Evolutionary conservation across 345 rosid genomes (phyloP).

Genomic region (Gossypium thurberi): DNA sequence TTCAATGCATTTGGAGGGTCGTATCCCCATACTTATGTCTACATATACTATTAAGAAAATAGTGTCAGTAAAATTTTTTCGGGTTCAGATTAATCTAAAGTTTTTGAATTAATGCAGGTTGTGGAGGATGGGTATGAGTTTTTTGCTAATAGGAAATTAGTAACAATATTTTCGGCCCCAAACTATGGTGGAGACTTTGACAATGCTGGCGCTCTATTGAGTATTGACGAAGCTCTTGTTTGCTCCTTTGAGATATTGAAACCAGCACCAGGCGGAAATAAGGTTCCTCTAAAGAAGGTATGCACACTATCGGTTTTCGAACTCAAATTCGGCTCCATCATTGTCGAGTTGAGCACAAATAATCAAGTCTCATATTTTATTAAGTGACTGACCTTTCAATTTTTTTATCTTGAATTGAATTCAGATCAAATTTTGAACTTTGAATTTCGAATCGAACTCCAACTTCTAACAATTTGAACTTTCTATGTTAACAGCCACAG

Average conservation of each 20-base stretch:
- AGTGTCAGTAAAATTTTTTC: background rate
- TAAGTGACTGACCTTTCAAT: too few species aligned
- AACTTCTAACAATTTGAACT: background rate
- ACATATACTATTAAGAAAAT: background rate
- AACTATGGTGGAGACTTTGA: constrained; percentile 99
- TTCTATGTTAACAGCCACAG: background rate
- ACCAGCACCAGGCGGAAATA: constrained; percentile 41
- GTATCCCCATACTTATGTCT: background rate
- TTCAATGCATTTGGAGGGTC: background rate
- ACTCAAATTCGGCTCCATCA: background rate
- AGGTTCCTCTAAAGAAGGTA: constrained; percentile 59
- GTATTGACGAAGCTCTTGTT: constrained; percentile 65
- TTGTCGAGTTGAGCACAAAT: background rate
- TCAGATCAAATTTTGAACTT: background rate
- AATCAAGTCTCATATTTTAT: too few species aligned
- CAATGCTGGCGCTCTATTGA: constrained; percentile 86
- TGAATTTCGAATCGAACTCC: background rate
- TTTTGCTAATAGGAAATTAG: constrained; percentile 77
- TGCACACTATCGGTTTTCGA: background rate
- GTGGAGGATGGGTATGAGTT: constrained; percentile 99
- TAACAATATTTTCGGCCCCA: constrained; percentile 95
- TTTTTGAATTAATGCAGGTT: constrained; percentile 49
- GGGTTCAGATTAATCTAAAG: constrained; percentile 1
- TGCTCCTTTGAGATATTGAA: constrained; percentile 96
- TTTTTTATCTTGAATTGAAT: background rate